Evolutionary conservation across 345 rosid genomes (phyloP), one percentile per base, ranked within the genome.

Genomic region (Draba incana): DNA sequence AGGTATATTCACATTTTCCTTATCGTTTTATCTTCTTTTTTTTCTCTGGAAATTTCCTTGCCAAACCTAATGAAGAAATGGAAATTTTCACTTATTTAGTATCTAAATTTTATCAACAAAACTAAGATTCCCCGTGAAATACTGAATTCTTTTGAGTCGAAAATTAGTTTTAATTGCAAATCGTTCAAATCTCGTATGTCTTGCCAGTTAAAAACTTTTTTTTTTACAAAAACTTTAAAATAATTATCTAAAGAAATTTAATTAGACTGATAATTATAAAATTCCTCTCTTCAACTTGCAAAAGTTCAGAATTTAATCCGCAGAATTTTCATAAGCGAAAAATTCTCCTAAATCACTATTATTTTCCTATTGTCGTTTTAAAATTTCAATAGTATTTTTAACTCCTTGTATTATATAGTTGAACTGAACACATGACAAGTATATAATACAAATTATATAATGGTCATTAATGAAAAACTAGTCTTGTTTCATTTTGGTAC

Each of bases 1-100:
- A 93, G 97, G 97, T 93, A 57, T 16, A 8, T 33, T 63, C 50
- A 41, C 62, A 52, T 51, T 70, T 66, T 11, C 10, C 9, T 47
- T 44, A 8, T 16, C 37, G 3, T 43, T 31, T 5, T 35, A 30
- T 25, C 23, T 30, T 39, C 8, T 3, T 42, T 54, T 28, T 28
- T 3, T 28, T 28, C 5, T 28, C 31, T 28, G 4, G 20, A 20
- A 20, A 20, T 20, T 20, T 20, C 20, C 20, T 20, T 20, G 20
- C 20, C 20, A 20, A 20, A 20, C 25, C n/a, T 13, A 46, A 20
- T 46, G 11, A 48, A 24, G 12, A 39, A 42, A 23, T 23, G 47
- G 33, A 46, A 48, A 10, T 27, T 33, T 28, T 27, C 35, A 27
- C 24, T 55, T 62, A 38, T 10, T 10, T 10, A 6, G 15, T 1